Base-by-base conservation (phyloP, 2,329 filamentous ascomycete genomes). In the Tympanopsis confertula region DNA sequence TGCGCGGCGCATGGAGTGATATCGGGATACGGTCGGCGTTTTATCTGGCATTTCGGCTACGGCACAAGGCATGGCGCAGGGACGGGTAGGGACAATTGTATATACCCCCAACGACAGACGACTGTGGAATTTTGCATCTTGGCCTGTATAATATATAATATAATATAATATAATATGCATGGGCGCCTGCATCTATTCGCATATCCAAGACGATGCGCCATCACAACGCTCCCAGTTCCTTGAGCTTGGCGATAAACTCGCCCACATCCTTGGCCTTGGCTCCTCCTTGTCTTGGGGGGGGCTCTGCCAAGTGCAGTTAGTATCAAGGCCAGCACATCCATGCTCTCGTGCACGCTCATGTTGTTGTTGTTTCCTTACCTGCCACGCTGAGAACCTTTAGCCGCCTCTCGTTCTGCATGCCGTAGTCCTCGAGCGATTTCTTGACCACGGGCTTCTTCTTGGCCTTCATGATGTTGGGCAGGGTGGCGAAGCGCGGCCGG, bases 401-500 rank as follows among this genome's bases (percentile, higher is more conserved):
- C 51, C 88, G 72, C 62, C 72, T 79, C 58, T 74, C 71, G 38
- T 74, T 74, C 50, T 87, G 79, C 32, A 94, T 63, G 2, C 84
- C 86, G 58, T 84, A 83, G 55, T 98, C 91, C 40, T 68, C 72
- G 57, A 95, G 59, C 47, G 74, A 86, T 72, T 86, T 82, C 82
- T 95, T 96, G 52, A 91, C 86, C 50, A 98, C 55, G 54, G 85
- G 85, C 82, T 98, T 98, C 84, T 96, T 98, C 83, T 98, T 98
- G 38, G 91, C 91, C 81, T 96, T 98, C 91, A 98, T 98, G 47
- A 98, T 96, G 58, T 96, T 96, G 36, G 88, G 89, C 74, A 98
- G 61, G 62, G 78, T 94, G 17, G 89, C 91, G 59, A 94, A 98
- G 46, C 91, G 71, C 42, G 91, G 91, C 74, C 93, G 86, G 56